A percentile compares a stretch with the other conserved stretches of the same genome.
Conservation (phyloP, 768 basidiomycete genomes). For the Russula foetens region DNA sequence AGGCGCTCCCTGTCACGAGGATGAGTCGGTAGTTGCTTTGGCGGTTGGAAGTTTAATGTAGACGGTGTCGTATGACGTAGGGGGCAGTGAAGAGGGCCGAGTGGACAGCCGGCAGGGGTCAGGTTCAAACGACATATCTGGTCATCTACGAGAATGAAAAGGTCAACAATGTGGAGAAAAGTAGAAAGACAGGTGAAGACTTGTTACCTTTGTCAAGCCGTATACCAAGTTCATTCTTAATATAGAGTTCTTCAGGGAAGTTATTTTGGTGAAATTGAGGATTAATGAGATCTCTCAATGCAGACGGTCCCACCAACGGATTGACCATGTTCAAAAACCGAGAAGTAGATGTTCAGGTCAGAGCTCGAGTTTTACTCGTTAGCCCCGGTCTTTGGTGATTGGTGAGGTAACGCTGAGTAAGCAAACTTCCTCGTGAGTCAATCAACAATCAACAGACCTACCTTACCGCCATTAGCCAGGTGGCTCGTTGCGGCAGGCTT, state of each 20-base stretch:
- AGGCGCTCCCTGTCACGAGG: conserved; percentile 77
- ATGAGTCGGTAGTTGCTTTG: conserved; percentile 73
- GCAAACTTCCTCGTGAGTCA: background rate
- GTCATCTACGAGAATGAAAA: conserved; percentile 48
- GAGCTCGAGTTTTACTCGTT: no score
- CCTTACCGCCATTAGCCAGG: no score
- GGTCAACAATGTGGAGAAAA: background rate
- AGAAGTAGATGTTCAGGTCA: no score
- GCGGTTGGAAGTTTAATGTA: conserved; percentile 80
- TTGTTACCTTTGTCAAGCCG: conserved; percentile 84
- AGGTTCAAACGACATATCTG: conserved; percentile 88
- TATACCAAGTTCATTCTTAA: conserved; percentile 75
- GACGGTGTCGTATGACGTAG: conserved; percentile 88
- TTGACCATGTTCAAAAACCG: conserved; percentile 18
- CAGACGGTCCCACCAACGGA: conserved; percentile 28
- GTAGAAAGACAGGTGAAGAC: background rate
- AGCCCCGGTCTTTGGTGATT: background rate
- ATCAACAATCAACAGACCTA: no score
- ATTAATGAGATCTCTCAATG: conserved; percentile 52
- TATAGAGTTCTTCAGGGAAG: conserved; percentile 68
- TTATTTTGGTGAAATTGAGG: conserved; percentile 96
- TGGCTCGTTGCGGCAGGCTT: no score
- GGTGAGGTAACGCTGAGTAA: background rate
- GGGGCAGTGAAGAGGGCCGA: conserved; percentile 88
- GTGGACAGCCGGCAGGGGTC: conserved; percentile 77